A percentile compares a stretch with the other conserved stretches of the same genome.
These are phyloP conservation scores for Sistotremastrum niveocremeum DNA, from an alignment of 768 basidiomycete species.

Conservation along the genomic window DNA sequence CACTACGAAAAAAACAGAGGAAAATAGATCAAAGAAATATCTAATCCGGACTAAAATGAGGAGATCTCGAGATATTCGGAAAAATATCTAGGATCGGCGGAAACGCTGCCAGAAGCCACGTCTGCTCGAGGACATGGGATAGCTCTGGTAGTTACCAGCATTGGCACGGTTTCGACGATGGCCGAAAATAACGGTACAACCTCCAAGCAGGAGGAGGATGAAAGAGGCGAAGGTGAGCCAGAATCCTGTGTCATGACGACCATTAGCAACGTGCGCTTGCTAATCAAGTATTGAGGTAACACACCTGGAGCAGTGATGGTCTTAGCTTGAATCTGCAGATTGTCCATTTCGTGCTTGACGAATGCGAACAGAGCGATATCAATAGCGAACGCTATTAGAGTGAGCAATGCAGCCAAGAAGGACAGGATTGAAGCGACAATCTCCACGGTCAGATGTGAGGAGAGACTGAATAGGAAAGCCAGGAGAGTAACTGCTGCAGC, in stretches of 20 bases:
- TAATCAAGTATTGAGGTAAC: constrained; percentile 8
- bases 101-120: constrained; percentile 24
- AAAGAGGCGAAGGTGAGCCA: constrained; percentile 63
- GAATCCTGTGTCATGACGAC: constrained; percentile 31
- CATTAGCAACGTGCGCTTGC: neutral
- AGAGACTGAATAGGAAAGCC: constrained; percentile 50
- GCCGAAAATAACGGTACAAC: constrained; percentile 59
- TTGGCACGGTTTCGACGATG: constrained; percentile 38
- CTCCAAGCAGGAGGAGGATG: constrained; percentile 49
- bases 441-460: constrained; percentile 34
- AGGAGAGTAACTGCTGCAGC: constrained; percentile 47
- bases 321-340: constrained; percentile 28
- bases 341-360: constrained; percentile 42
- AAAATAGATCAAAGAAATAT: no score
- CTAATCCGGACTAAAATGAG: no score
- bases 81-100: constrained; percentile 1
- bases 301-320: constrained; percentile 54
- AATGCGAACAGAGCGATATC: constrained; percentile 62
- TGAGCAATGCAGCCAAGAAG: constrained; percentile 55
- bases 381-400: constrained; percentile 61
- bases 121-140: constrained; percentile 8
- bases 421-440: constrained; percentile 35
- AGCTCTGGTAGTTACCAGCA: constrained; percentile 22
- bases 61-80: no score
- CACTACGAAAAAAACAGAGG: no score